Evolutionary conservation across 2,329 filamentous ascomycete species (phyloP).

Genomic region (Rutstroemia sp.): DNA sequence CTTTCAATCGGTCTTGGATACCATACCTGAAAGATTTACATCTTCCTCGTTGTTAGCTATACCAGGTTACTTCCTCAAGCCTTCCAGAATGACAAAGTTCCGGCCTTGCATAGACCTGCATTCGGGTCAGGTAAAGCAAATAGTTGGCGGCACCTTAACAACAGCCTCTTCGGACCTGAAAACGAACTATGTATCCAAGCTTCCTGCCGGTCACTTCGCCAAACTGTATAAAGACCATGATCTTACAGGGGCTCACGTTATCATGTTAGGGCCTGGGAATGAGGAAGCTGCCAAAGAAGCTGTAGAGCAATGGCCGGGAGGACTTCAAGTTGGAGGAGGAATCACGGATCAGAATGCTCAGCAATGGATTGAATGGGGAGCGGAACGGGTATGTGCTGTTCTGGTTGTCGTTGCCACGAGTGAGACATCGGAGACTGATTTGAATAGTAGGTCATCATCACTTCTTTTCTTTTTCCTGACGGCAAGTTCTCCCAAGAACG

Average conservation of each 20-base stretch:
- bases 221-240: conserved; percentile 68
- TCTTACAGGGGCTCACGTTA: conserved; percentile 80
- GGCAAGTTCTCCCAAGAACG: conserved; percentile 73
- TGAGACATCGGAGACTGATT: conserved; percentile 13
- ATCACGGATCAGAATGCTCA: conserved; percentile 79
- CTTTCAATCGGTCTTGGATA: background rate
- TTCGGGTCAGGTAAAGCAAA: conserved; percentile 96
- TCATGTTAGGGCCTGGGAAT: conserved; percentile 91
- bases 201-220: conserved; percentile 76
- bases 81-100: conserved; percentile 73
- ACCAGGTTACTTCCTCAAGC: background rate
- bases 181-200: conserved; percentile 87
- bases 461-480: conserved; percentile 84
- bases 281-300: conserved; percentile 72
- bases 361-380: conserved; percentile 80
- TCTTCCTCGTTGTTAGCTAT: too few relatives aligned
- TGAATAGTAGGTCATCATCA: conserved; percentile 77
- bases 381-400: conserved; percentile 63
- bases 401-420: background rate
- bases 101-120: conserved; percentile 96
- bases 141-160: conserved; percentile 88
- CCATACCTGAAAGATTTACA: background rate
- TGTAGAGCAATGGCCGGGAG: conserved; percentile 67
- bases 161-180: conserved; percentile 58
- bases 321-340: conserved; percentile 88